phyloP scores from a whole-genome alignment of 1,139 yeast species.

The Candida anutae region DNA sequence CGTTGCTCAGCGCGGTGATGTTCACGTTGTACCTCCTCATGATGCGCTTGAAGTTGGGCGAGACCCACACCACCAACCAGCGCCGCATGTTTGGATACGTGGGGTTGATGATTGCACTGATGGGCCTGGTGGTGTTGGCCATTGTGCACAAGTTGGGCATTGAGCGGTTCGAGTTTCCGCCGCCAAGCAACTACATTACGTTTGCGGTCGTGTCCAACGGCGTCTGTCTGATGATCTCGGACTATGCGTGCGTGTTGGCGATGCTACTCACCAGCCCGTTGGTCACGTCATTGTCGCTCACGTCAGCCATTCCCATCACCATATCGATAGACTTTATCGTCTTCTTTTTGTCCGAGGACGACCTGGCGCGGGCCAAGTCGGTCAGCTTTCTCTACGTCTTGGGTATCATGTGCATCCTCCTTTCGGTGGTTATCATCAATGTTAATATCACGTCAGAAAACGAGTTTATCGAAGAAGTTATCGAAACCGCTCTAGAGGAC shows the following conservation, averaged over 20 bases:
- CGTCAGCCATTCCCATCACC: constrained; percentile 47
- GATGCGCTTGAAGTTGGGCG: constrained; percentile 39
- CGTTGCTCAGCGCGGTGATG: constrained; percentile 39
- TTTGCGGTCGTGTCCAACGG: constrained; percentile 34
- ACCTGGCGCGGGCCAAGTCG: constrained; percentile 13
- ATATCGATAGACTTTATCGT: constrained; percentile 39
- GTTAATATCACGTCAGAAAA: constrained; percentile 35
- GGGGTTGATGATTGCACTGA: constrained; percentile 32
- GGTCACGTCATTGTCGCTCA: constrained; percentile 43
- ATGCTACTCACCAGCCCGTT: constrained; percentile 48
- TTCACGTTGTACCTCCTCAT: constrained; percentile 40
- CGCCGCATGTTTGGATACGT: constrained; percentile 40
- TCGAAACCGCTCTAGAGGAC: constrained; percentile 41
- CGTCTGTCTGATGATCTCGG: constrained; percentile 40
- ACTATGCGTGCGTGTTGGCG: constrained; percentile 42
- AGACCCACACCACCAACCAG: constrained; percentile 39
- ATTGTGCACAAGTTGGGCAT: constrained; percentile 25
- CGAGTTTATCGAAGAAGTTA: constrained; percentile 39
- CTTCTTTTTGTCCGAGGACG: constrained; percentile 14
- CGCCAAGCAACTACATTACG: constrained; percentile 25
- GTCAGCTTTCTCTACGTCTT: constrained; percentile 28
- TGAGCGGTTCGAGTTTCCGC: constrained; percentile 37
- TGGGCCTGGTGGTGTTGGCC: constrained; percentile 32
- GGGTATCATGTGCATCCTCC: constrained; percentile 40
- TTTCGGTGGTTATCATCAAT: constrained; percentile 42